Evolutionary conservation across 768 basidiomycete species (phyloP).

Genomic region (Coprinellus micaceus): DNA sequence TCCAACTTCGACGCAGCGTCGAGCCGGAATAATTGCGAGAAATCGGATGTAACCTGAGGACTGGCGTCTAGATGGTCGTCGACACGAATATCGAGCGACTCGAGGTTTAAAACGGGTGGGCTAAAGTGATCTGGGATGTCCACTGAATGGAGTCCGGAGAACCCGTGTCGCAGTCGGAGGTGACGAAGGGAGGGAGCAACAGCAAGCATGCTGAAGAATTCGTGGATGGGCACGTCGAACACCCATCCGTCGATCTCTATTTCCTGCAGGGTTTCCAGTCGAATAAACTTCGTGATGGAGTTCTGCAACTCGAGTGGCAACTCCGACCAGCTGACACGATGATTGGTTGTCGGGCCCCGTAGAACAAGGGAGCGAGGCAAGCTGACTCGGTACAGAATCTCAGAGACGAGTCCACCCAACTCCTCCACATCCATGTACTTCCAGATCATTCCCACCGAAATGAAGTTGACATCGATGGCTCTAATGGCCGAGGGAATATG

Average conservation of each 20-base stretch:
- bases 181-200: not conserved
- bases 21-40: not conserved
- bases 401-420: not conserved
- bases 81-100: not conserved
- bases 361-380: not conserved
- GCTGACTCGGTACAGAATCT: not conserved
- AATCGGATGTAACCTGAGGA: not conserved
- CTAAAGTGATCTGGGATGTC: not conserved
- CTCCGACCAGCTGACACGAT: not conserved
- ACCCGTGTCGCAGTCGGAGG: not conserved
- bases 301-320: not conserved
- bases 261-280: not conserved
- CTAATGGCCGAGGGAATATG: not conserved
- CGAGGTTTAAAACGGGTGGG: not conserved
- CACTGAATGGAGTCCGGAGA: not conserved
- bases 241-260: not conserved
- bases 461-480: not conserved
- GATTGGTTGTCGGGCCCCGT: not conserved
- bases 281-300: not conserved
- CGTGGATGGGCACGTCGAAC: not conserved
- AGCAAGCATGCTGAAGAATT: not conserved
- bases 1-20: not conserved
- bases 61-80: not conserved
- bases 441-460: not conserved
- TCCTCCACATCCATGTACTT: not conserved